Evolutionary conservation across 176 grass and related monocot genomes (phyloP).

Genomic region (Eremochloa ophiuroides): DNA sequence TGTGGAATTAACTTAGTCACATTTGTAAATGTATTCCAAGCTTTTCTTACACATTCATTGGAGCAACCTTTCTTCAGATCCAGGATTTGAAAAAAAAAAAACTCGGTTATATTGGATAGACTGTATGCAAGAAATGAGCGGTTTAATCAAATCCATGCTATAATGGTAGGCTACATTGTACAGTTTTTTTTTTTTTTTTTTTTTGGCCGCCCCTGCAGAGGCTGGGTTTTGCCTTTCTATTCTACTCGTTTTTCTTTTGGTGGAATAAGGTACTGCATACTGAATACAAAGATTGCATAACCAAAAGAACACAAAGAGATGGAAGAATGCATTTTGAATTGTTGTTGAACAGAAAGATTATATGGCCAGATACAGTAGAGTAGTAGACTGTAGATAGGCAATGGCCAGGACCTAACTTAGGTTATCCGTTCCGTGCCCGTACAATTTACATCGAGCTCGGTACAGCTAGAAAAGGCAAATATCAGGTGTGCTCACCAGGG

Average conservation of each 20-base stretch:
- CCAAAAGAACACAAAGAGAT: neutral
- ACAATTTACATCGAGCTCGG: neutral
- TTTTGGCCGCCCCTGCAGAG: too few relatives aligned
- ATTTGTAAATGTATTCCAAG: neutral
- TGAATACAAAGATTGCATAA: too few relatives aligned
- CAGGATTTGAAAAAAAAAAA: too few relatives aligned
- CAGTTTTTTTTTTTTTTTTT: too few relatives aligned
- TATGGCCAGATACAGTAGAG: neutral
- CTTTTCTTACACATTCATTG: too few relatives aligned
- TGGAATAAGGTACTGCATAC: too few relatives aligned
- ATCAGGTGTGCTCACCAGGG: neutral
- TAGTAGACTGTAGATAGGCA: neutral
- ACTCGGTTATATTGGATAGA: too few relatives aligned
- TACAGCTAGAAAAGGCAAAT: neutral
- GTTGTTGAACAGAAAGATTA: neutral
- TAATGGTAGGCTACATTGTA: too few relatives aligned
- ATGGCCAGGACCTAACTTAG: slow-evolving; percentile 43
- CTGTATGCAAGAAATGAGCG: neutral
- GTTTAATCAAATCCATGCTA: too few relatives aligned
- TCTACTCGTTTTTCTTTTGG: too few relatives aligned
- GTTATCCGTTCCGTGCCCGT: slow-evolving; percentile 50
- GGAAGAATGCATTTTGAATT: neutral
- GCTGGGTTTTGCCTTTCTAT: too few relatives aligned
- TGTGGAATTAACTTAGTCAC: neutral
- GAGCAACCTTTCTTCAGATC: too few relatives aligned